These are phyloP conservation scores for Cercospora beticola DNA, from an alignment of 2,329 filamentous ascomycete genomes.

Conservation along the genomic window DNA sequence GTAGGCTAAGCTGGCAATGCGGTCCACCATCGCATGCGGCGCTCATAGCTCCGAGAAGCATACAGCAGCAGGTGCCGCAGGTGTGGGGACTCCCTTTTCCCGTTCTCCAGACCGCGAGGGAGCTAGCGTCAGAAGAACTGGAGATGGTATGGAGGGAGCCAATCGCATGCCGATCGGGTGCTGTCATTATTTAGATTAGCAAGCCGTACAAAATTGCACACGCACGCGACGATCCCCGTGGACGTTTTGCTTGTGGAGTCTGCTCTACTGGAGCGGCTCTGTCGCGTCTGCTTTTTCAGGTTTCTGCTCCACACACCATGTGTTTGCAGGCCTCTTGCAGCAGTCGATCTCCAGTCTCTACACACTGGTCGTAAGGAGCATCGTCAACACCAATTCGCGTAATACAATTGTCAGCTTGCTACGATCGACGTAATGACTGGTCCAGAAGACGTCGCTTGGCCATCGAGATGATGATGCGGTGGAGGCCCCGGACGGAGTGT, in stretches of 20 bases:
- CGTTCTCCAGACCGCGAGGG: constrained; percentile 13
- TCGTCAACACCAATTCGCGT: neutral
- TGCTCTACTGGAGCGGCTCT: neutral
- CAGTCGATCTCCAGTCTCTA: neutral
- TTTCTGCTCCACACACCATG: neutral
- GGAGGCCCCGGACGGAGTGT: neutral
- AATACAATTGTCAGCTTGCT: neutral
- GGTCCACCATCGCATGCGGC: constrained; percentile 3
- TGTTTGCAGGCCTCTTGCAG: neutral
- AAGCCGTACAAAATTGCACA: constrained; percentile 9
- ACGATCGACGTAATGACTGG: neutral
- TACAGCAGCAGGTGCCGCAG: neutral
- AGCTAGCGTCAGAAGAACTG: constrained; percentile 10
- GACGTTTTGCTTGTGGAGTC: neutral
- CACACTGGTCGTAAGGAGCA: neutral
- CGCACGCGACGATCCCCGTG: constrained; percentile 12
- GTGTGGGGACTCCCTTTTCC: constrained; percentile 16
- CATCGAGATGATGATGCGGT: constrained; percentile 17
- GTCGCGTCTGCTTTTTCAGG: neutral
- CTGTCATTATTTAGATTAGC: constrained; percentile 22
- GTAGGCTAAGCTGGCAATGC: constrained; percentile 14
- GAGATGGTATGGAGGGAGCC: constrained; percentile 19
- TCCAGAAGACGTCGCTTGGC: constrained; percentile 8
- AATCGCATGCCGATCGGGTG: constrained; percentile 19
- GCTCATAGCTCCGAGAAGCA: constrained; percentile 12